Evolutionary conservation across 257 asterid species (phyloP), one percentile per base, ranked within the genome.

Genomic region (Handroanthus guayacan): DNA sequence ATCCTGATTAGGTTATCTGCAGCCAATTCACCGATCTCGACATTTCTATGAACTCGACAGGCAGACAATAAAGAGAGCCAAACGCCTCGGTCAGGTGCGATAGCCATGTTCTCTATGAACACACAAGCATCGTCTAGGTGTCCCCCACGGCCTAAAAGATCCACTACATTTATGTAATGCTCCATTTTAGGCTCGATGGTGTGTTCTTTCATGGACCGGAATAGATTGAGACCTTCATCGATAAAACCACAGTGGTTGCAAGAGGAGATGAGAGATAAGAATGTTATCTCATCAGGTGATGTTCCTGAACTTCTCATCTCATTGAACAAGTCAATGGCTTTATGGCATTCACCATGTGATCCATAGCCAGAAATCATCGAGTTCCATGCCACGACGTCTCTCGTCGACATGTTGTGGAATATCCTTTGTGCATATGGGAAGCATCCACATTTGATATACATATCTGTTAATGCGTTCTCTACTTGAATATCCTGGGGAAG

Each of bases 351-450:
- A 7, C 97, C 90, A 2, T 92, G 95, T 1, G 92, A 91, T 47
- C 99, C 98, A 69, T 86, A 86, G n/a, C 98, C 98, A 9, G 88
- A 73, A 45, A 95, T 86, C 91, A 92, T 91, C 0, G 96, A 83
- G 57, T 95, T 92, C 97, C 96, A 95, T 0, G 98, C 82, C 11
- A 92, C 86, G 6, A 83, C 12, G 71, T 88, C 92, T 76, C 87
- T 84, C 47, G 61, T 38, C 7, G 75, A 60, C 91, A 86, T 82
- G 48, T 71, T 80, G n/a, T 70, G 64, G 71, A 95, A 88, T 56
- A 89, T 62, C 43, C 61, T 31, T 55, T 86, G 77, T 10, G 97
- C 97, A 18, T 87, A 87, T 12, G 52, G 77, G 14, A 92, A 82
- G 80, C 88, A 75, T 73, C 99, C 98, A 18, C 96, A 88, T 81